phyloP scores from a whole-genome alignment of 352 stramenopile species.

The Poterioochromonas sp. region DNA sequence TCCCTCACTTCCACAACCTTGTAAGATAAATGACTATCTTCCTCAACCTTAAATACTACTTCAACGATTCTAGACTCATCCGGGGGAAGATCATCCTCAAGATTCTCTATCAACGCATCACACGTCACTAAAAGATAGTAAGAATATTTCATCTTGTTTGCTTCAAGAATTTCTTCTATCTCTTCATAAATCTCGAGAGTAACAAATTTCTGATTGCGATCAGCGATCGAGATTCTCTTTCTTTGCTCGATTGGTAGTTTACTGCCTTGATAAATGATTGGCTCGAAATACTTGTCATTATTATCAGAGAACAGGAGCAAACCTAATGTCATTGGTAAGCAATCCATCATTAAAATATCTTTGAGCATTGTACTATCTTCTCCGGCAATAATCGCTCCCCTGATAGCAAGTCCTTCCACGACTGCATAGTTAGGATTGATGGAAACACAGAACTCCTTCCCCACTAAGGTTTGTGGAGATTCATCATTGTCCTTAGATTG shows the following conservation, averaged over 20 bases:
- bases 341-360: conserved; percentile 16
- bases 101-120: too few species aligned
- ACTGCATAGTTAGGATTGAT: conserved; percentile 8
- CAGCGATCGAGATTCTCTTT: neutral
- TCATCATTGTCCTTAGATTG: neutral
- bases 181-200: conserved; percentile 11
- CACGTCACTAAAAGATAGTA: too few species aligned
- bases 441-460: neutral
- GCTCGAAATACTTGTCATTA: neutral
- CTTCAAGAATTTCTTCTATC: neutral
- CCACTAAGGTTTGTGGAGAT: neutral
- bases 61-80: too few species aligned
- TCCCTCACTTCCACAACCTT: too few species aligned
- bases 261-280: neutral
- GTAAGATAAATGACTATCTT: too few species aligned
- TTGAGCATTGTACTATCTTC: neutral
- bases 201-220: neutral
- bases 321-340: neutral
- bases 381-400: neutral
- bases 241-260: neutral
- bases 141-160: too few species aligned
- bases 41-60: too few species aligned
- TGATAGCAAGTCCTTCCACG: conserved; percentile 10
- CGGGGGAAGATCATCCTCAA: too few species aligned
- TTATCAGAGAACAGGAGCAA: neutral